A percentile compares a stretch with the other conserved stretches of the same genome.
These are phyloP conservation scores for Aspergillus kassunensis DNA, from an alignment of 495 filamentous ascomycete species.

Conservation along the genomic window DNA sequence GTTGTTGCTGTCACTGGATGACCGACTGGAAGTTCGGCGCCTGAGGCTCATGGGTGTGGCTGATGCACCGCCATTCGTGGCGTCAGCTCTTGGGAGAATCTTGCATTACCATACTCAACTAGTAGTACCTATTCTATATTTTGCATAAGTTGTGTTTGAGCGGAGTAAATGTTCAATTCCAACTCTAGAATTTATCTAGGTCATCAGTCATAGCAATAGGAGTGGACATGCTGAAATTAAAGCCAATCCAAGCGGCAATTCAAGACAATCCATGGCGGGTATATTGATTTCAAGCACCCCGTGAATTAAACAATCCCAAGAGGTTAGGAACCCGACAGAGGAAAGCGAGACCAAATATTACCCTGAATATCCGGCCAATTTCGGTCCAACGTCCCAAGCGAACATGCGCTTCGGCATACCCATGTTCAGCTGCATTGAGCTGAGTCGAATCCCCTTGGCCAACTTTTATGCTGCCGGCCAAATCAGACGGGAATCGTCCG, in stretches of 20 bases:
- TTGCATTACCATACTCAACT: too few species aligned
- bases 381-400: constrained; percentile 49
- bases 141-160: too few species aligned
- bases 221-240: not conserved
- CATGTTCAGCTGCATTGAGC: constrained; percentile 33
- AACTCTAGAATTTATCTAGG: constrained; percentile 4
- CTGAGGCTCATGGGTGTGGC: constrained; percentile 16
- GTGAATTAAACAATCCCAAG: constrained; percentile 2
- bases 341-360: constrained; percentile 32
- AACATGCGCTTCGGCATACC: constrained; percentile 59
- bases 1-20: not conserved
- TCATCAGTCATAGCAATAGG: constrained; percentile 13
- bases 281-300: not conserved
- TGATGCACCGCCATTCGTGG: constrained; percentile 21
- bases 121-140: too few species aligned
- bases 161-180: not conserved
- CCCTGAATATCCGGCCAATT: constrained; percentile 52
- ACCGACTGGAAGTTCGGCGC: constrained; percentile 6
- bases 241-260: not conserved
- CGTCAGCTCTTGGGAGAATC: not conserved
- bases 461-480: constrained; percentile 43
- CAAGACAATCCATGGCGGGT: not conserved
- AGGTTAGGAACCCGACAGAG: constrained; percentile 28
- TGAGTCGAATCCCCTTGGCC: constrained; percentile 31
- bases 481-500: constrained; percentile 58